Evolutionary conservation across 129 eudicot species (phyloP).

Genomic region (Artemisia annua): DNA sequence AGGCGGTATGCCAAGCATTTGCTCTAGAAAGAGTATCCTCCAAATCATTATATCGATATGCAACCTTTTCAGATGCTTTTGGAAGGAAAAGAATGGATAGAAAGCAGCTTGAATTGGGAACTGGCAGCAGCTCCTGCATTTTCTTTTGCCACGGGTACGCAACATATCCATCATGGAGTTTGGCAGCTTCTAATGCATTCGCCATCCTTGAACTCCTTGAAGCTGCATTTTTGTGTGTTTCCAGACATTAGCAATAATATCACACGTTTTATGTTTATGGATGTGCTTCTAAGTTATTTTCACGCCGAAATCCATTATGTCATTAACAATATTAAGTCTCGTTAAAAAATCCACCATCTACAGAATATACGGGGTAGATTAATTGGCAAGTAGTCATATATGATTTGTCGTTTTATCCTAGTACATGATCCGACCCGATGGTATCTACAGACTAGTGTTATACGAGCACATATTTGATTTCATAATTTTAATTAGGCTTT

Average conservation of each 20-base stretch:
- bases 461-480: no score
- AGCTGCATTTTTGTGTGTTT: constrained; percentile 39
- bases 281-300: no score
- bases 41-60: constrained; percentile 63
- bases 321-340: no score
- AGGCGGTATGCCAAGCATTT: constrained; percentile 80
- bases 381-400: no score
- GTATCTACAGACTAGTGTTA: no score
- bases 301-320: no score
- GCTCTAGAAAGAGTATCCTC: constrained; percentile 94
- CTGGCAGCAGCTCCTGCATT: constrained; percentile 62
- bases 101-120: constrained; percentile 86
- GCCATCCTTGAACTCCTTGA: neutral
- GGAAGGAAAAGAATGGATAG: constrained; percentile 83
- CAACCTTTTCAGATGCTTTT: constrained; percentile 52
- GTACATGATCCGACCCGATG: no score
- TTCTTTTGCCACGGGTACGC: constrained; percentile 83
- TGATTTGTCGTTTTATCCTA: no score
- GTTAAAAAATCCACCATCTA: no score
- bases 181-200: neutral
- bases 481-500: no score
- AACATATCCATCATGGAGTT: constrained; percentile 80
- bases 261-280: neutral
- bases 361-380: no score
- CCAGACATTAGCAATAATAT: neutral